Evolutionary conservation across 257 asterid species (phyloP), one percentile per base, ranked within the genome.

Genomic region (Gynochthodes officinalis): DNA sequence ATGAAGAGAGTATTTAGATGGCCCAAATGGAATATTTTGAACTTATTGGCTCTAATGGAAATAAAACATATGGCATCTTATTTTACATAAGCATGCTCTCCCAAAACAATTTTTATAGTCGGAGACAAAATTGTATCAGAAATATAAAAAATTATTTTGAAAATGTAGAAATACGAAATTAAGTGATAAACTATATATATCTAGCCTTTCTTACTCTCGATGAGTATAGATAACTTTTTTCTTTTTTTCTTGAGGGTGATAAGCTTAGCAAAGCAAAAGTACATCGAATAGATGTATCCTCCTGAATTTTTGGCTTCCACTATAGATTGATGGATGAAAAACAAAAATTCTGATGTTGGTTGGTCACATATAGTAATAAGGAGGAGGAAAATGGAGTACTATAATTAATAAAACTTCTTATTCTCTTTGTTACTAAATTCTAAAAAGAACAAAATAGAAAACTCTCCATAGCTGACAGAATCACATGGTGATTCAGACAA

Each of bases 401-500:
- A 12, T 4, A 46, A 46, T 12, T 46, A 46, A 21, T 16, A 50
- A 11, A 50, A 50, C 57, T 19, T n/a, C 25, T 63, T 63, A 63
- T 63, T 63, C 68, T 63, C 44, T 61, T 5, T 61, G 66, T 13
- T 60, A 35, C 67, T 62, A 18, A 67, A 46, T 46, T 46, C 57
- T 2, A 32, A 53, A 40, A 33, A 71, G 60, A 28, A 48, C 57
- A 49, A 65, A 21, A 50, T 48, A 67, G 58, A 63, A 70, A 54
- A 46, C 67, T 49, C 64, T 30, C 60, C 62, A 74, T 81, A 62
- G 82, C 87, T 85, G 96, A 85, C 96, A 86, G 46, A 61, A 68
- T 82, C 91, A 89, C 96, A 87, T 89, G 93, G 70, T 40, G 67
- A 76, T 75, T 79, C 89, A 79, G 87, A 78, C 86, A 84, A 49